phyloP scores from a whole-genome alignment of 2,329 filamentous ascomycete genomes.

The Stagonosporopsis rhizophila region DNA sequence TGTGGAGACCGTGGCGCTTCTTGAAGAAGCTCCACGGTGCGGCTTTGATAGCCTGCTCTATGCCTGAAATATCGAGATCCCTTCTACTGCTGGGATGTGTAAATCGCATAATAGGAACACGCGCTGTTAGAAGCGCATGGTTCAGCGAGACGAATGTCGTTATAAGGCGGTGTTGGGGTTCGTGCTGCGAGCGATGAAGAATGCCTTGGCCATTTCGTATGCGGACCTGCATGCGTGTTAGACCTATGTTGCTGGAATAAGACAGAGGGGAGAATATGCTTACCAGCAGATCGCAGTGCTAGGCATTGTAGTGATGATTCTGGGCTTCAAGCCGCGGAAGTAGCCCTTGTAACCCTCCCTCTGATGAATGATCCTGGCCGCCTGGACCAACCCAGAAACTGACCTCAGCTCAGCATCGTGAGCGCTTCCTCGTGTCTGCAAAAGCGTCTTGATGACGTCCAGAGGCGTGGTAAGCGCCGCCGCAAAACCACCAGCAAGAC shows the following conservation, averaged over 20 bases:
- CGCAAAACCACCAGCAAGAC: conserved; percentile 89
- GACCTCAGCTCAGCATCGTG: conserved; percentile 80
- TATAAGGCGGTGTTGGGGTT: conserved; percentile 36
- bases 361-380: conserved; percentile 80
- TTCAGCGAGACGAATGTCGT: background rate
- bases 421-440: conserved; percentile 90
- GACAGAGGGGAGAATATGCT: conserved; percentile 32
- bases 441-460: conserved; percentile 96
- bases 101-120: conserved; percentile 20
- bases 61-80: conserved; percentile 25
- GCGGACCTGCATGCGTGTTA: conserved; percentile 59
- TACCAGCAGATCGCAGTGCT: conserved; percentile 99
- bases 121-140: conserved; percentile 12
- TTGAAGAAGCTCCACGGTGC: conserved; percentile 24
- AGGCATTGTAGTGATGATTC: conserved; percentile 95
- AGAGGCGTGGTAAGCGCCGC: conserved; percentile 94
- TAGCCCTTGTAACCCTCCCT: conserved; percentile 87
- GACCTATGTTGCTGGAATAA: background rate
- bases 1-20: conserved; percentile 27
- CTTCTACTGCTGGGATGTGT: conserved; percentile 21
- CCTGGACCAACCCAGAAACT: conserved; percentile 82
- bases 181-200: conserved; percentile 62
- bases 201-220: conserved; percentile 73
- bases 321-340: conserved; percentile 88
- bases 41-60: conserved; percentile 16